Evolutionary conservation across 352 stramenopile genomes (phyloP).

Genomic region (Phytophthora sp.): DNA sequence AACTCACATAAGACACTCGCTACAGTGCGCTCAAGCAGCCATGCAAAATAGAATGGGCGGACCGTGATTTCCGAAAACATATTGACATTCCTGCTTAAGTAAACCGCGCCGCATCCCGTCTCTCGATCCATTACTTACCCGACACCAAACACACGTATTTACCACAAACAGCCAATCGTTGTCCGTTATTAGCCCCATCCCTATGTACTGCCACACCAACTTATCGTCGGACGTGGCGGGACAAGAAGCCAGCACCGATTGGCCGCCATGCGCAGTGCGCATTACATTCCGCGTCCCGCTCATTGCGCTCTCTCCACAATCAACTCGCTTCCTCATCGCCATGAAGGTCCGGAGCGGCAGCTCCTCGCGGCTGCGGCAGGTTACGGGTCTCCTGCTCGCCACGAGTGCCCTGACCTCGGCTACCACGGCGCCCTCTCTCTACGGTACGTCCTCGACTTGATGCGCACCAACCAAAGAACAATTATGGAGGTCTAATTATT

Average conservation of each 20-base stretch:
- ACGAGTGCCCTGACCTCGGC: constrained; percentile 25
- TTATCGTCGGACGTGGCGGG: constrained; percentile 25
- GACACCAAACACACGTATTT: neutral
- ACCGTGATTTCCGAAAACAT: neutral
- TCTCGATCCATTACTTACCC: constrained; percentile 15
- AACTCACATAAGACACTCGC: neutral
- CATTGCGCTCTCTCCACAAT: constrained; percentile 18
- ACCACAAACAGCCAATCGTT: constrained; percentile 11
- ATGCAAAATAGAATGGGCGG: neutral
- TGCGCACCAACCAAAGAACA: constrained; percentile 11
- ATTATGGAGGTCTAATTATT: neutral
- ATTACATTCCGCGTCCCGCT: constrained; percentile 28
- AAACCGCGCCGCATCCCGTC: neutral
- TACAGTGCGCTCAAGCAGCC: neutral
- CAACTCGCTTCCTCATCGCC: constrained; percentile 6
- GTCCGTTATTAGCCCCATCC: neutral
- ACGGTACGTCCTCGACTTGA: constrained; percentile 42
- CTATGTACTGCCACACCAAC: constrained; percentile 20
- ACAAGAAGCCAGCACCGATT: constrained; percentile 38
- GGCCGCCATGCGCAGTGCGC: constrained; percentile 3
- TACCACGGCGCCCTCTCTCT: constrained; percentile 52
- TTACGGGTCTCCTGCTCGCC: constrained; percentile 28
- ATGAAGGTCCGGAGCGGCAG: constrained; percentile 40
- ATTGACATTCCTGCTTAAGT: neutral
- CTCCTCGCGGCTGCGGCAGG: constrained; percentile 29